These are phyloP conservation scores for Sphaerulina vaccinii DNA, from an alignment of 2,329 filamentous ascomycete genomes.

Conservation along the genomic window DNA sequence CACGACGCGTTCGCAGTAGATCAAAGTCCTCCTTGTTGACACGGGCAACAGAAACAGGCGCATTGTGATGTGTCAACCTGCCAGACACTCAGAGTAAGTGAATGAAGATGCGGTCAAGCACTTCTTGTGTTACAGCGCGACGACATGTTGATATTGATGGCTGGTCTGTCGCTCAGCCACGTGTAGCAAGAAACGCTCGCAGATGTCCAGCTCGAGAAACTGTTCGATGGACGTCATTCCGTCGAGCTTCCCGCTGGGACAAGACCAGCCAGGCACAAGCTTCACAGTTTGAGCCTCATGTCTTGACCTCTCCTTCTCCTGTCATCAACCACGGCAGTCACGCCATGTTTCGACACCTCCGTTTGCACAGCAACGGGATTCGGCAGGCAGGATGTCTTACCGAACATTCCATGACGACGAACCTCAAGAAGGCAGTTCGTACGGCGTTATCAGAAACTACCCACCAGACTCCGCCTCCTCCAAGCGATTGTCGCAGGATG, in stretches of 20 bases:
- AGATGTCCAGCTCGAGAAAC: not conserved
- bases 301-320: not conserved
- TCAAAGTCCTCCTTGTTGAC: conserved; percentile 82
- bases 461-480: not conserved
- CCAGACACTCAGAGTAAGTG: not conserved
- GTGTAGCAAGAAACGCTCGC: conserved; percentile 13
- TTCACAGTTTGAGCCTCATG: not conserved
- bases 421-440: not conserved
- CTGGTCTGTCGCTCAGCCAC: conserved; percentile 3
- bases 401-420: not conserved
- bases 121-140: conserved; percentile 1
- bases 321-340: not conserved
- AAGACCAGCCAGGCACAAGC: not conserved
- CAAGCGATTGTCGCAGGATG: not conserved
- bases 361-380: not conserved
- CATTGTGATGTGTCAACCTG: conserved; percentile 54
- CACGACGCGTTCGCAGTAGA: conserved; percentile 78
- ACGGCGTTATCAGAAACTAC: not conserved
- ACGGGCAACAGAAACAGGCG: conserved; percentile 91
- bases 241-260: not conserved
- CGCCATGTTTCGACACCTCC: not conserved
- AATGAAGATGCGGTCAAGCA: conserved; percentile 6
- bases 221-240: not conserved
- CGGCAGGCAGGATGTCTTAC: not conserved
- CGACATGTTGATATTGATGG: not conserved